Base-by-base conservation (phyloP, 164 flowering plant species). In the Cinnamomum chago region DNA sequence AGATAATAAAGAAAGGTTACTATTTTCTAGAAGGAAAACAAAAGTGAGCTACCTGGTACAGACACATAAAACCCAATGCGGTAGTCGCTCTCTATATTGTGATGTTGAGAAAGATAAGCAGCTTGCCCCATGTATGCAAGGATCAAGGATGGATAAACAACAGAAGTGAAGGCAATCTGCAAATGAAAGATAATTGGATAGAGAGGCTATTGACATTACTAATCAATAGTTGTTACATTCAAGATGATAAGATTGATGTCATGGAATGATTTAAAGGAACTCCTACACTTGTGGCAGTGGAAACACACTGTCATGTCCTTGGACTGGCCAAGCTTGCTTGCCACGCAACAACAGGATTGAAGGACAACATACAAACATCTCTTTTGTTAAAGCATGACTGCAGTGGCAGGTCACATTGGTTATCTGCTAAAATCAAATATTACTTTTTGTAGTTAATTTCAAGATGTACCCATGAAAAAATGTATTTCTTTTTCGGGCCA, bases 91-190 rank as follows among this genome's bases (percentile, higher is more conserved):
- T 78, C 84, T 47, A 82, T 70, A 9, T 11, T 28, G 73, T 90
- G 95, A 79, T 92, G 93, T 73, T 55, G 67, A 23, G 97, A 92
- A 47, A 92, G 84, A 82, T 86, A 90, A 27, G 97, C 97, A 75
- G 97, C 97, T 85, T 92, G 97, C 27, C 97, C 97, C 97, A 92
- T 92, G 69, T 92, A 92, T 51, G 97, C 97, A 65, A 92, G 90
- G 72, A 92, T 85, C 83, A 92, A 76, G 24, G 95, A 88, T 25
- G 97, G 97, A 78, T 92, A 92, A 25, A 92, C 97, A 80, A 92
- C 70, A 71, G 81, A 84, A 50, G 95, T 88, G 82, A 92, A 92
- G 69, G 97, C 97, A 86, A 92, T 85, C 97, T 92, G 89, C 85
- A 84, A 62, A 67, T 18, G 27, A 68, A 5, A 5, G n/a, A 33